Percentiles rank a stretch among this genome's conserved stretches.
These are phyloP conservation scores for Paecilomyces niveus DNA, from an alignment of 2,329 filamentous ascomycete species.

Conservation along the genomic window DNA sequence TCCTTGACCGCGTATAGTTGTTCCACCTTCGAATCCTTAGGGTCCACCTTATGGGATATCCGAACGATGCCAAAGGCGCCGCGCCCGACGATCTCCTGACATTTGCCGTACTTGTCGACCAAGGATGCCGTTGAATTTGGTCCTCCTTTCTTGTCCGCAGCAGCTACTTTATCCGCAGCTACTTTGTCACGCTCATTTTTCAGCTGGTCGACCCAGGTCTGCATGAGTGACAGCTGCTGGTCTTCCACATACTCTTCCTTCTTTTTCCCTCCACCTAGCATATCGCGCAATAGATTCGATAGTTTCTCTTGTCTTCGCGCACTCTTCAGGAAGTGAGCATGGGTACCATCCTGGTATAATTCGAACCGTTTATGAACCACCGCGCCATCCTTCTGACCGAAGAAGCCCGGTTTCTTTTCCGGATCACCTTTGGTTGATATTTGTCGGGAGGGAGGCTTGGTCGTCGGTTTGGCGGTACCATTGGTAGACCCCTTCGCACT, in stretches of 20 bases:
- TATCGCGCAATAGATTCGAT: slow-evolving; percentile 79
- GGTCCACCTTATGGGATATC: slow-evolving; percentile 91
- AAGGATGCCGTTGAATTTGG: slow-evolving; percentile 69
- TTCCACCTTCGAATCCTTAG: slow-evolving; percentile 67
- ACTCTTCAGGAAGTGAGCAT: slow-evolving; percentile 83
- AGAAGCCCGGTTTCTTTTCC: slow-evolving; percentile 17
- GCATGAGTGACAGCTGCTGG: slow-evolving; percentile 84
- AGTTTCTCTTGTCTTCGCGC: slow-evolving; percentile 92
- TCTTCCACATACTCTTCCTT: slow-evolving; percentile 54
- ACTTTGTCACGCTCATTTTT: slow-evolving; percentile 76
- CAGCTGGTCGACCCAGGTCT: slow-evolving; percentile 90
- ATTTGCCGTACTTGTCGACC: slow-evolving; percentile 96
- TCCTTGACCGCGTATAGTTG: slow-evolving; percentile 97
- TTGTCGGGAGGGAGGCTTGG: slow-evolving; percentile 25
- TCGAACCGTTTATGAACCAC: slow-evolving; percentile 47
- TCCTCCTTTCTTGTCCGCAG: slow-evolving; percentile 68
- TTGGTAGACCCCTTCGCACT: slow-evolving; percentile 25
- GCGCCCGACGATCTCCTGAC: slow-evolving; percentile 91
- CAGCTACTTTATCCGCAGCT: slow-evolving; percentile 61
- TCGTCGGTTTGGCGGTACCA: slow-evolving; percentile 21
- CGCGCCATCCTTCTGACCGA: slow-evolving; percentile 25
- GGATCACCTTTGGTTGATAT: slow-evolving; percentile 25
- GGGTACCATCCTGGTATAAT: slow-evolving; percentile 57
- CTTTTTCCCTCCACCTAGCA: slow-evolving; percentile 75
- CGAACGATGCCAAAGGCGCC: slow-evolving; percentile 96